A percentile compares a stretch with the other conserved stretches of the same genome.
These are phyloP conservation scores for Chrysochromulina parva DNA, from an alignment of 78 protist species.

Conservation along the genomic window DNA sequence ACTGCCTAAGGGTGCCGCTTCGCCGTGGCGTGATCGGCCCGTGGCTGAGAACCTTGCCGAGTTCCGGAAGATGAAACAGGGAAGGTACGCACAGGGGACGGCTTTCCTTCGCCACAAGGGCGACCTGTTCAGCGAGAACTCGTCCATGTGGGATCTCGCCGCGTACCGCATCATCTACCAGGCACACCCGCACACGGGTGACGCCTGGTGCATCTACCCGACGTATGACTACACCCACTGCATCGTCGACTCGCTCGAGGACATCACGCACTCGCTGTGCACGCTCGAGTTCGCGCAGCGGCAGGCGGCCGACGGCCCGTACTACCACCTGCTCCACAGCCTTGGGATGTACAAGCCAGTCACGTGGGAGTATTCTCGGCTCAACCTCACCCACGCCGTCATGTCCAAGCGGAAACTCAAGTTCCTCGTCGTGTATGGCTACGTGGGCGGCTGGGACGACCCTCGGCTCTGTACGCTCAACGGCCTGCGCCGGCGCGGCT, in stretches of 20 bases:
- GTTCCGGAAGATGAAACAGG: constrained; percentile 92
- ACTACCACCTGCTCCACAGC: constrained; percentile 93
- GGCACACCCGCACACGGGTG: constrained; percentile 41
- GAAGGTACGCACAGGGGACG: constrained; percentile 88
- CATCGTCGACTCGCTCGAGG: constrained; percentile 93
- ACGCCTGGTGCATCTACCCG: constrained; percentile 95
- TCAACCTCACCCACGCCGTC: constrained; percentile 87
- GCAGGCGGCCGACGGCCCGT: constrained; percentile 56
- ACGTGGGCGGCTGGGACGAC: constrained; percentile 97
- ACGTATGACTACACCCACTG: constrained; percentile 98
- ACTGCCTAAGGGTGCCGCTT: constrained; percentile 48
- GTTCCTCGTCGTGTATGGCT: constrained; percentile 62
- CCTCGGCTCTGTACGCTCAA: constrained; percentile 94
- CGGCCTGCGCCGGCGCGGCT: constrained; percentile 92
- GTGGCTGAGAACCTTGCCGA: constrained; percentile 84
- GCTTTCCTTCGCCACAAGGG: constrained; percentile 72
- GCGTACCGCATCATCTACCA: constrained; percentile 88
- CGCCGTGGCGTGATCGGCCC: constrained; percentile 86
- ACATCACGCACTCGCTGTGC: constrained; percentile 98
- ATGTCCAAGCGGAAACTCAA: constrained; percentile 93
- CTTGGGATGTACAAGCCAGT: constrained; percentile 89
- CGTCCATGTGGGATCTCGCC: constrained; percentile 85
- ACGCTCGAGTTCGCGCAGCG: constrained; percentile 95
- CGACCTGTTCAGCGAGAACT: constrained; percentile 28
- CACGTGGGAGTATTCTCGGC: constrained; percentile 95